Conservation (phyloP, 345 rosid genomes). For the Syzygium aromaticum region DNA sequence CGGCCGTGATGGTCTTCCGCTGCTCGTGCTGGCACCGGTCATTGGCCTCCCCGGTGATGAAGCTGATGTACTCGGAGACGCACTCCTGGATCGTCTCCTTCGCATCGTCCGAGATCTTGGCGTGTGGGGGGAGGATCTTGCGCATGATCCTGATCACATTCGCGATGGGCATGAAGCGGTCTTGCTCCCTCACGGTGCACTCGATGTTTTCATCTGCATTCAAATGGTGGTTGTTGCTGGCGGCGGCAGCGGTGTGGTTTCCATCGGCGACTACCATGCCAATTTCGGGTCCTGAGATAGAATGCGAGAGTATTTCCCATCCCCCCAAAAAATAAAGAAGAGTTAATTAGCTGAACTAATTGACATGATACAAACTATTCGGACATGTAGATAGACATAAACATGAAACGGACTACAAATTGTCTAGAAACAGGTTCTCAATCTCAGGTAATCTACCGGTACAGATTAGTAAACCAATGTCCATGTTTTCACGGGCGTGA, state of each 20-base stretch:
- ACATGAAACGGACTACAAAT: background rate
- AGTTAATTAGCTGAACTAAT: background rate
- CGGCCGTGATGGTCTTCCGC: constrained; percentile 92
- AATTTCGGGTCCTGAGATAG: constrained; percentile 15
- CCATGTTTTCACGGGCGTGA: background rate
- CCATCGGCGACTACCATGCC: constrained; percentile 23
- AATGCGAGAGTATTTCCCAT: background rate
- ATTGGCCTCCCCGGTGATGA: constrained; percentile 93
- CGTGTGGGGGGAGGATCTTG: constrained; percentile 75
- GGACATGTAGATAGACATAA: background rate
- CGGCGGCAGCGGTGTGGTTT: constrained; percentile 2
- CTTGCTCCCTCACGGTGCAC: constrained; percentile 78
- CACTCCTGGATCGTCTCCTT: constrained; percentile 97
- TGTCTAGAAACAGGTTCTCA: background rate
- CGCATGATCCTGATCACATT: constrained; percentile 94
- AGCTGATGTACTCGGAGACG: constrained; percentile 95
- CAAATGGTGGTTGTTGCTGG: constrained; percentile 2
- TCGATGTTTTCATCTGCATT: constrained; percentile 40
- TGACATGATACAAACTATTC: background rate
- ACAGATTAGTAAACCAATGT: background rate
- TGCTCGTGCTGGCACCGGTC: constrained; percentile 95
- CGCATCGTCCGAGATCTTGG: constrained; percentile 90
- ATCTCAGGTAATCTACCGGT: too few relatives aligned
- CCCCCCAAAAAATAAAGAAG: background rate
- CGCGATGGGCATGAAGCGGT: constrained; percentile 92